A percentile compares a stretch with the other conserved stretches of the same genome.
phyloP scores from a whole-genome alignment of 2,329 filamentous ascomycete species.

The Colletotrichum liaoningense region DNA sequence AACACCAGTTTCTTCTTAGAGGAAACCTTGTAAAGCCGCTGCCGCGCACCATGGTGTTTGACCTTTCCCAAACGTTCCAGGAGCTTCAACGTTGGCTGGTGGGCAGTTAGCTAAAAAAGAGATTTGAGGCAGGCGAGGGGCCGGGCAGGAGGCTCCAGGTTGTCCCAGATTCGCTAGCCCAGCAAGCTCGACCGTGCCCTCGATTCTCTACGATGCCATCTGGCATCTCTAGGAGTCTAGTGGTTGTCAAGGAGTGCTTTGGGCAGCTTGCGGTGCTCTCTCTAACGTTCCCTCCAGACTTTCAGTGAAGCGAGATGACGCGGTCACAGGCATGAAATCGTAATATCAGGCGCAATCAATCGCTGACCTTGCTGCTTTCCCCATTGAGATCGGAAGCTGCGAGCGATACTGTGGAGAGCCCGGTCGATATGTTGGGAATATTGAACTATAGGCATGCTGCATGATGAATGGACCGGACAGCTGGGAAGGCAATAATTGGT shows the following conservation, averaged over 20 bases:
- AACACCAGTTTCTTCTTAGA: slow-evolving; percentile 17
- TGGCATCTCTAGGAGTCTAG: neutral
- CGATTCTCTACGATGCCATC: slow-evolving; percentile 15
- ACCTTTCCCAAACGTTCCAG: neutral
- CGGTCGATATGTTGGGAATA: neutral
- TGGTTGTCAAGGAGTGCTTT: neutral
- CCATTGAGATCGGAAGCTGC: slow-evolving; percentile 2
- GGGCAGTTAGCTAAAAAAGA: neutral
- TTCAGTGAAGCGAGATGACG: slow-evolving; percentile 7
- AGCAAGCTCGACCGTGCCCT: neutral
- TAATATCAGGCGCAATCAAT: slow-evolving; percentile 33
- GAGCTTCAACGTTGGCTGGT: neutral
- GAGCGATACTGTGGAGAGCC: slow-evolving; percentile 2
- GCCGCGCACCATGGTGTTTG: slow-evolving; percentile 12
- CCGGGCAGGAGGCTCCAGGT: slow-evolving; percentile 6
- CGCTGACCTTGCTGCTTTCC: slow-evolving; percentile 10
- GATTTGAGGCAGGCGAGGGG: neutral
- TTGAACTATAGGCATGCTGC: slow-evolving; percentile 9
- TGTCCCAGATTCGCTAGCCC: neutral
- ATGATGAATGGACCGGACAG: slow-evolving; percentile 14
- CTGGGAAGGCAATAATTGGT: slow-evolving; percentile 11
- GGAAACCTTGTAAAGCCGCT: slow-evolving; percentile 7
- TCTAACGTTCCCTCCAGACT: slow-evolving; percentile 6
- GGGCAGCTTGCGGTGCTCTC: neutral
- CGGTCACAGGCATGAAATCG: slow-evolving; percentile 26